Conservation (phyloP, 163 green algal species). For the Volvox carteri region DNA sequence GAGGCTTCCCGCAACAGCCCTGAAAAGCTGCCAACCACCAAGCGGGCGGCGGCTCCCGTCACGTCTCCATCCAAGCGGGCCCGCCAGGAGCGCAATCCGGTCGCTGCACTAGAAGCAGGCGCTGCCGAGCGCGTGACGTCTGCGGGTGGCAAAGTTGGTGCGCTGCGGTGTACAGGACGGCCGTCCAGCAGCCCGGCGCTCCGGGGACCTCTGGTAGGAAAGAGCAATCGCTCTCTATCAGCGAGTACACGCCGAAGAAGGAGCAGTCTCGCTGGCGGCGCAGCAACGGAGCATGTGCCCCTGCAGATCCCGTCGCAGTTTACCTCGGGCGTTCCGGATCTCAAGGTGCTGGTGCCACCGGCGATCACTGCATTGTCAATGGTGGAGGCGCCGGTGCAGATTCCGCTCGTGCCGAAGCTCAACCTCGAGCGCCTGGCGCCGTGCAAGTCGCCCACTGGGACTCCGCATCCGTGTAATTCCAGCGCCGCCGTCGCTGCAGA, state of each 20-base stretch:
- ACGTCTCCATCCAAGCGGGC: slow-evolving; percentile 30
- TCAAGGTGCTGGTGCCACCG: neutral
- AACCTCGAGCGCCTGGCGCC: neutral
- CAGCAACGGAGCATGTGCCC: neutral
- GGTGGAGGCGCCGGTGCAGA: too few species aligned
- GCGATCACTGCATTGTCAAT: too few species aligned
- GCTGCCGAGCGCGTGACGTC: neutral
- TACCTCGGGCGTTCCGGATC: neutral
- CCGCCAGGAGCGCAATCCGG: neutral
- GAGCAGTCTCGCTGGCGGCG: neutral
- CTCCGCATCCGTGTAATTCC: neutral
- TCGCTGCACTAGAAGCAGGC: neutral
- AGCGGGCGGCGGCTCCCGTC: neutral
- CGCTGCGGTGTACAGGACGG: neutral
- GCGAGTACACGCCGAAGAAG: neutral
- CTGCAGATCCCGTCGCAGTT: neutral
- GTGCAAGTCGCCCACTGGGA: neutral
- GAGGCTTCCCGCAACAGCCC: neutral
- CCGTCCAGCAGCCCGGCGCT: neutral
- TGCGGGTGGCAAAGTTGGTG: neutral
- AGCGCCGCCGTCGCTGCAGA: neutral
- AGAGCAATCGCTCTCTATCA: neutral
- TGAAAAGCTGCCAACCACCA: slow-evolving; percentile 23
- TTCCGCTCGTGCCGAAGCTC: neutral
- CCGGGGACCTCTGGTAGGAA: neutral